Evolutionary conservation across 106 monocot species (phyloP), one percentile per base, ranked within the genome.

Genomic region (Apostasia shenzhenica): DNA sequence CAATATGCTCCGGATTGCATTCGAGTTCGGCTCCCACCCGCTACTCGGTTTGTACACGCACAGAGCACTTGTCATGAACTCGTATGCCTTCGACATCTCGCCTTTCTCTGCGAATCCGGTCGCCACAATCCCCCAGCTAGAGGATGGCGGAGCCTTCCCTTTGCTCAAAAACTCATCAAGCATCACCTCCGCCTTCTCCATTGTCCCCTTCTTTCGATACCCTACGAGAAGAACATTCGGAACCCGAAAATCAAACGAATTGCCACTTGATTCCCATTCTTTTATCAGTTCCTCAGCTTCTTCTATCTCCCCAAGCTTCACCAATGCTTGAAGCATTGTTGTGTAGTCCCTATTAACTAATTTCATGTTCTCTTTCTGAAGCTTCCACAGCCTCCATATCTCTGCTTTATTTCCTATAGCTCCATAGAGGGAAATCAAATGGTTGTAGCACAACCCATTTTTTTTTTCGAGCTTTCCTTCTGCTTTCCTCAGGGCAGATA

Each of bases 141-240:
- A 81, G 8, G 93, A 55, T 63, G 77, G 73, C 6, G 86, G 83
- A 6, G 60, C 69, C 72, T 78, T 86, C 12, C 89, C 77, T 71
- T 81, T 82, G 60, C 70, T 86, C 67, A 77, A 41, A 63, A 73
- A 89, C 2, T 76, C 60, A 44, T 84, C 70, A 10, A 93, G 76
- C 74, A 89, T 71, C 9, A 65, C 77, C 69, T 93, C 89, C 3
- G 86, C 89, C 83, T 89, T 93, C 58, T 86, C 86, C n/a, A 86
- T 73, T 57, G 80, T 69, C 3, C 89, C 89, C 38, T 60, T 81
- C 14, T 81, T 54, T 0, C 79, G 63, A 65, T 86, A 89, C 9
- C 76, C 86, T 41, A 40, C 48, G 45, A 93, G 83, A 59, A 93
- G 72, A 63, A 86, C 48, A 76, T 89, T 88, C 8, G 88, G 85